Evolutionary conservation across 805 yeast species (phyloP), one percentile per base, ranked within the genome.

Genomic region (Metschnikowia similis): DNA sequence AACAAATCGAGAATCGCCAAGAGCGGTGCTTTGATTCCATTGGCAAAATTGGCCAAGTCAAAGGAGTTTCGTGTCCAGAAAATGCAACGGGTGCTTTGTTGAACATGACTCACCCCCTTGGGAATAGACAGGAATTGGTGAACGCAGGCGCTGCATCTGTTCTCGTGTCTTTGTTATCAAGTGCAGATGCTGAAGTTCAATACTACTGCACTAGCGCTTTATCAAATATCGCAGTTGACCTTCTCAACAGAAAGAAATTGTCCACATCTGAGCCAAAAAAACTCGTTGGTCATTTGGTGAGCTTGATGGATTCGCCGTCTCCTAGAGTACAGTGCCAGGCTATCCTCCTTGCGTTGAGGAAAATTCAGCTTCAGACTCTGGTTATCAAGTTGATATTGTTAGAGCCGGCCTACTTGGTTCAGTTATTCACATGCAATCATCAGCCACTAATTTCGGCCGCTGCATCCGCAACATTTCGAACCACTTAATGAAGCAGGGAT

Each of bases 81-180:
- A 94, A 94, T 62, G 98, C 99, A 37, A 94, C 99, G 6, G 99
- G 99, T 42, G 99, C 99, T 0, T 74, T 94, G 62, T 79, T 94
- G 57, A 94, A 94, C 71, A 94, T 94, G 99, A 94, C 99, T 35
- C 99, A 94, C 66, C 88, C 96, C 26, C 87, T 87, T 56, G 98
- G 91, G 70, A 94, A 94, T 68, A 84, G 99, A 70, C 92, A 87
- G 66, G 98, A 94, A 69, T 77, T 94, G 55, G 99, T 94, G 34
- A 89, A 89, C 66, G 97, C 99, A 2, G 99, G 98, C 41, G 97
- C 98, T 16, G 96, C 94, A 7, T 99, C 99, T 1, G 96, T 94
- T 6, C 76, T 94, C 49, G 98, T 94, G 11, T 84, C 95, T 9
- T 73, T 94, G 54, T 75, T 94, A 54, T 82, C 92, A 1, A 85